Conservation (phyloP, 2,329 filamentous ascomycete species). For the Alternaria atra region DNA sequence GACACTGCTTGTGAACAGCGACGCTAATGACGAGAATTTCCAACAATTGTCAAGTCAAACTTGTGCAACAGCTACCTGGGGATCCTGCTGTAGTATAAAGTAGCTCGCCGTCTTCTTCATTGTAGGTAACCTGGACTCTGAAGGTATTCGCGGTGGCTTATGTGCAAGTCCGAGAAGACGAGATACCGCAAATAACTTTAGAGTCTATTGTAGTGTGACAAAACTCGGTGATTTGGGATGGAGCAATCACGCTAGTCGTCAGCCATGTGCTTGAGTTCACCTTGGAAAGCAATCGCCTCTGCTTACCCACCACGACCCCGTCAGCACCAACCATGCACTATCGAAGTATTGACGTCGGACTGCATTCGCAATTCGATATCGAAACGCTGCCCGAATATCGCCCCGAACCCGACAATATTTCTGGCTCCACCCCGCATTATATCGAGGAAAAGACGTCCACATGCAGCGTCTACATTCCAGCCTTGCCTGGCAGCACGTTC, state of each 20-base stretch:
- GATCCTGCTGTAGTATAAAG: too few species aligned
- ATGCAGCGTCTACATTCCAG: slow-evolving; percentile 48
- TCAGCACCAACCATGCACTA: slow-evolving; percentile 35
- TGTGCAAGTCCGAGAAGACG: background rate
- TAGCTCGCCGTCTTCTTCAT: too few species aligned
- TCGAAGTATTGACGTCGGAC: slow-evolving; percentile 51
- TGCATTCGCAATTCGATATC: slow-evolving; percentile 56
- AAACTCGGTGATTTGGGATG: background rate
- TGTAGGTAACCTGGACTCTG: too few species aligned
- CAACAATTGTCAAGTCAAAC: too few species aligned
- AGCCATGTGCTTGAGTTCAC: background rate
- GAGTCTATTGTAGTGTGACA: background rate
- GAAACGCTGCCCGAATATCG: slow-evolving; percentile 51
- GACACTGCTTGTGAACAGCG: background rate
- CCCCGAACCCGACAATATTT: slow-evolving; percentile 25
- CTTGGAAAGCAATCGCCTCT: background rate
- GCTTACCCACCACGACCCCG: background rate
- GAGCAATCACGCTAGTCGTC: background rate
- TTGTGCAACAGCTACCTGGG: too few species aligned
- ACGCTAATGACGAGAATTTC: background rate
- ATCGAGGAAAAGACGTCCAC: slow-evolving; percentile 40
- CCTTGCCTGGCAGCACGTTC: slow-evolving; percentile 51
- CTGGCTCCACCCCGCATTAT: slow-evolving; percentile 14
- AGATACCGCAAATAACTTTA: background rate
- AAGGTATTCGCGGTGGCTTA: background rate